phyloP scores from a whole-genome alignment of 192 early-diverging fungal species.

The Geranomyces michiganensis region DNA sequence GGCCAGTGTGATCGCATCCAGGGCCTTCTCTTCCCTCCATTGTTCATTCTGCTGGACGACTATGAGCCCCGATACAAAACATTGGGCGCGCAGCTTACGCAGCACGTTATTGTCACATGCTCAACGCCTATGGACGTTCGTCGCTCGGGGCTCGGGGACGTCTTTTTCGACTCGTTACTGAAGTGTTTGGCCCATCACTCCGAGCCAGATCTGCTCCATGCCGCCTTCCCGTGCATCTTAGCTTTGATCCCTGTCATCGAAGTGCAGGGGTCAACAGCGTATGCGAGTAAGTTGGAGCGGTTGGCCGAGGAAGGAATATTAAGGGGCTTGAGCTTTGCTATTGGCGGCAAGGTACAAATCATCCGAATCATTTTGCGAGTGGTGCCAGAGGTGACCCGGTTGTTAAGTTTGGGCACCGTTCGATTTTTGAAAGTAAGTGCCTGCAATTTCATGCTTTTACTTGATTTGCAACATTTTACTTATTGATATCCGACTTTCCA shows the following conservation, averaged over 20 bases:
- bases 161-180: conserved; percentile 40
- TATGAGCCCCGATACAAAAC: conserved; percentile 40
- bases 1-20: conserved; percentile 31
- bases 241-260: conserved; percentile 35
- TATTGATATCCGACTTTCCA: no score
- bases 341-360: conserved; percentile 38
- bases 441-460: no score
- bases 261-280: conserved; percentile 16
- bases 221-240: conserved; percentile 29
- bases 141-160: conserved; percentile 35
- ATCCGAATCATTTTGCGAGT: conserved; percentile 9
- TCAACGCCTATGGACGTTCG: conserved; percentile 32
- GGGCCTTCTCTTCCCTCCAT: conserved; percentile 36
- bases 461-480: no score
- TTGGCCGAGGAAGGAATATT: conserved; percentile 40
- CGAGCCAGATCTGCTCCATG: conserved; percentile 25
- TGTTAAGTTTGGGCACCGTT: conserved; percentile 3
- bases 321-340: conserved; percentile 35
- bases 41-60: conserved; percentile 43
- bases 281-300: conserved; percentile 19
- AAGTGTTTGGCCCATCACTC: conserved; percentile 35
- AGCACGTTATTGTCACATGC: conserved; percentile 21
- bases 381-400: neutral
- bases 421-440: neutral
- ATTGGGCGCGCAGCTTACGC: conserved; percentile 28